Percentiles rank a stretch among this genome's conserved stretches.
Conservation (phyloP, 495 filamentous ascomycete genomes). For the Hyaloscypha finlandica region DNA sequence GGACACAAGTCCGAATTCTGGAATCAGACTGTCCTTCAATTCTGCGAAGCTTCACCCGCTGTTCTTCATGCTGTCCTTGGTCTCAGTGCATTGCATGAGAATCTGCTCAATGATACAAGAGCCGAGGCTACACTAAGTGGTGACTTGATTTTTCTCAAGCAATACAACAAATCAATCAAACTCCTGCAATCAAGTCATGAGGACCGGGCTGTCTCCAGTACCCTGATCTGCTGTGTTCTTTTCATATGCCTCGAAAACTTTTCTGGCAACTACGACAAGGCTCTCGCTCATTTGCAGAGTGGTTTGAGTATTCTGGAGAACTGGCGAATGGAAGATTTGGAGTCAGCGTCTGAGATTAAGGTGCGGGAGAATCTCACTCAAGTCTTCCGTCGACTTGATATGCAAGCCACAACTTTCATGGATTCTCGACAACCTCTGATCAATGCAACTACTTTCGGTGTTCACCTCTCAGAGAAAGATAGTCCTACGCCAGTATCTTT, state of each 20-base stretch:
- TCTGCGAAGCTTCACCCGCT: slow-evolving; percentile 11
- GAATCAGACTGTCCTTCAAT: slow-evolving; percentile 9
- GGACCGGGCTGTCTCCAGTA: slow-evolving; percentile 25
- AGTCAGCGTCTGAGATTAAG: background rate
- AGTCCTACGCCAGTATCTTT: background rate
- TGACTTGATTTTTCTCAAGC: background rate
- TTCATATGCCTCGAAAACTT: slow-evolving; percentile 58
- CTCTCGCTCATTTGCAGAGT: slow-evolving; percentile 47
- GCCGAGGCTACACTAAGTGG: background rate
- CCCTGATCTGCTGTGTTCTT: slow-evolving; percentile 55
- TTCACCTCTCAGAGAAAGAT: background rate
- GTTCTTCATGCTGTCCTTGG: slow-evolving; percentile 18
- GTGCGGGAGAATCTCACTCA: slow-evolving; percentile 20
- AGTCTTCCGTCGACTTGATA: slow-evolving; percentile 33
- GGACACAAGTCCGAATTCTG: slow-evolving; percentile 15
- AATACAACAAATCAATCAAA: slow-evolving; percentile 21
- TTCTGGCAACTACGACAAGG: slow-evolving; percentile 44
- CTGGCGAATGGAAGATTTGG: slow-evolving; percentile 4
- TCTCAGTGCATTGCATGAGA: slow-evolving; percentile 17
- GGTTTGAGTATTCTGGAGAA: slow-evolving; percentile 40
- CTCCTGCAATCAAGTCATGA: background rate
- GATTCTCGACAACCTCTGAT: slow-evolving; percentile 6
- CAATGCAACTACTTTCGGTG: background rate
- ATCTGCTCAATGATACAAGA: background rate
- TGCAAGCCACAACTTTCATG: slow-evolving; percentile 33